A percentile compares a stretch with the other conserved stretches of the same genome.
These are phyloP conservation scores for Wickerhamomyces sydowiorum DNA, from an alignment of 805 yeast species.

Conservation along the genomic window DNA sequence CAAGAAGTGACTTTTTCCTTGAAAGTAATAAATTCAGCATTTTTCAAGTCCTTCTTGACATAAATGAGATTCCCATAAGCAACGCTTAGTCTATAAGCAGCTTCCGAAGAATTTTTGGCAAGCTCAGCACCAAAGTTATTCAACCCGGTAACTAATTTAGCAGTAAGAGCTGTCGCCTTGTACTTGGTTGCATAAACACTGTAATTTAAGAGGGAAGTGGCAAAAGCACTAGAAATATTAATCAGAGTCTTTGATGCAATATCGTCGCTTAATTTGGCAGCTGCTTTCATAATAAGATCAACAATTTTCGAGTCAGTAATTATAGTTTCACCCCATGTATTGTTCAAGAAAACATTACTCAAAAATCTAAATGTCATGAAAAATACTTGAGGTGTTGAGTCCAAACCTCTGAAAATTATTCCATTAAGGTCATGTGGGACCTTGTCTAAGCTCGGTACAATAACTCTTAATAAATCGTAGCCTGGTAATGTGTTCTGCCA, in stretches of 20 bases:
- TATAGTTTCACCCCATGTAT: conserved; percentile 40
- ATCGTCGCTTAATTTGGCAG: no score
- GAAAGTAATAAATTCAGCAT: conserved; percentile 10
- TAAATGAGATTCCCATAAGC: conserved; percentile 56
- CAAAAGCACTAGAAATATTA: conserved; percentile 33
- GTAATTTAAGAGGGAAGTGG: conserved; percentile 48
- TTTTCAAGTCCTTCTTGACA: conserved; percentile 24
- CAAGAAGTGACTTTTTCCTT: background rate
- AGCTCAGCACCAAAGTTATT: conserved; percentile 23
- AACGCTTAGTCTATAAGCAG: conserved; percentile 58
- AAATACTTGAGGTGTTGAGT: conserved; percentile 22
- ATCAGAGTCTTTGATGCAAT: conserved; percentile 13
- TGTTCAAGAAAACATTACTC: conserved; percentile 45
- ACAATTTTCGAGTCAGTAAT: conserved; percentile 36
- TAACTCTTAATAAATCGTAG: conserved; percentile 53
- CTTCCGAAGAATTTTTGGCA: conserved; percentile 45
- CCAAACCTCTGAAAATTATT: conserved; percentile 36
- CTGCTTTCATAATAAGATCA: no score
- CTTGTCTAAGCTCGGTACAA: conserved; percentile 33
- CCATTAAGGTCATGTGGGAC: conserved; percentile 36
- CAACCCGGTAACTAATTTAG: conserved; percentile 25
- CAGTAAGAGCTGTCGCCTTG: conserved; percentile 23
- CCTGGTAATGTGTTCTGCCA: conserved; percentile 55
- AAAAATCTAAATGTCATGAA: conserved; percentile 55
- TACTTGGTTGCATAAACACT: conserved; percentile 31